Conservation (phyloP, 225 moss, liverwort and hornwort species). For the Lunularia cruciata region DNA sequence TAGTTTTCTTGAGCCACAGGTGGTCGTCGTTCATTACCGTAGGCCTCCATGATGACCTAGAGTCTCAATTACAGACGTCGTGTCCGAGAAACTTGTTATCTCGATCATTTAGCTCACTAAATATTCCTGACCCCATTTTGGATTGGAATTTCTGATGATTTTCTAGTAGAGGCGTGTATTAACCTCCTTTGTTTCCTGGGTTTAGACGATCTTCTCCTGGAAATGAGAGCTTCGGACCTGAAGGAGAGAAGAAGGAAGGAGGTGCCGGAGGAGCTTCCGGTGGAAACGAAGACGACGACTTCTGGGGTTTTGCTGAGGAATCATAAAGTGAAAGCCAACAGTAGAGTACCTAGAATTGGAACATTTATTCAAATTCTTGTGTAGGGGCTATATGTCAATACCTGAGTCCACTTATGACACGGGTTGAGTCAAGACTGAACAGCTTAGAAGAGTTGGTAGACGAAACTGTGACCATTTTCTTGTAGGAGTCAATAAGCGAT, state of each 20-base stretch:
- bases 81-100: too few relatives aligned
- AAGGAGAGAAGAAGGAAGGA: constrained; percentile 38
- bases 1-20: too few relatives aligned
- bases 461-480: constrained; percentile 15
- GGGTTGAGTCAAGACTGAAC: background rate
- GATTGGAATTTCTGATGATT: too few relatives aligned
- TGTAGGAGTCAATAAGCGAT: constrained; percentile 14
- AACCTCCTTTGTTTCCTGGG: too few relatives aligned
- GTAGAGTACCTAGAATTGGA: background rate
- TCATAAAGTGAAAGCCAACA: background rate
- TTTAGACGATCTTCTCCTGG: constrained; percentile 47
- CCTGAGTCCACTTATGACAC: constrained; percentile 1
- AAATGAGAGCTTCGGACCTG: constrained; percentile 30
- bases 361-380: constrained; percentile 7
- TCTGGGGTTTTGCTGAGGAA: constrained; percentile 45
- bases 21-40: too few relatives aligned
- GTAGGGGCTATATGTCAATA: constrained; percentile 7
- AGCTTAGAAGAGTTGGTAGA: constrained; percentile 9
- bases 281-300: constrained; percentile 45
- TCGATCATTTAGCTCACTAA: too few relatives aligned
- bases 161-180: too few relatives aligned
- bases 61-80: too few relatives aligned
- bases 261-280: constrained; percentile 11
- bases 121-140: too few relatives aligned
- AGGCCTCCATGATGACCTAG: too few relatives aligned